These are phyloP conservation scores for Caryopteris hybrid DNA, from an alignment of 305 asterid species.

Conservation along the genomic window DNA sequence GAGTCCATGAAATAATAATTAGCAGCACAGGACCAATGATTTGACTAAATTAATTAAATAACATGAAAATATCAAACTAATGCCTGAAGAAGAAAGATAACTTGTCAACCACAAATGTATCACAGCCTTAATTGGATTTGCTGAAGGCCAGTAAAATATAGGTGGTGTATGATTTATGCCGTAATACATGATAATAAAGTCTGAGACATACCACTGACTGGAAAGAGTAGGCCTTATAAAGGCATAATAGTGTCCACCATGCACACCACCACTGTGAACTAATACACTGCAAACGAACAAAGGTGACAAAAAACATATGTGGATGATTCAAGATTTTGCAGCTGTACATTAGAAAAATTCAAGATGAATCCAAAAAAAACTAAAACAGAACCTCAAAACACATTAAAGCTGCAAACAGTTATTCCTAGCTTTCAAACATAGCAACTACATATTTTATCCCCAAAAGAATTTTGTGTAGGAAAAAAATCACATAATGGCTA, in stretches of 20 bases:
- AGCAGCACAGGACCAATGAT: not conserved
- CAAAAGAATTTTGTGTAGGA: not conserved
- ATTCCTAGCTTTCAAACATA: not conserved
- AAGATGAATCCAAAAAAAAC: not conserved
- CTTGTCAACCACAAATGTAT: not conserved
- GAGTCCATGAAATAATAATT: not conserved
- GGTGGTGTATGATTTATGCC: not conserved
- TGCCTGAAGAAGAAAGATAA: not conserved
- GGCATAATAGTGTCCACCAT: slow-evolving; percentile 62
- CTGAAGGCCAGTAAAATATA: slow-evolving; percentile 4
- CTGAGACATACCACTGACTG: slow-evolving; percentile 44
- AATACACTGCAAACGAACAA: slow-evolving; percentile 45
- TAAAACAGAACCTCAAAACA: slow-evolving; percentile 7
- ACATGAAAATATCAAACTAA: slow-evolving; percentile 1
- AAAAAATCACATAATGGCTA: not conserved
- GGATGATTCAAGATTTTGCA: slow-evolving; percentile 11
- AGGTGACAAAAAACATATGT: slow-evolving; percentile 8
- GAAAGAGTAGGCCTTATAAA: slow-evolving; percentile 59
- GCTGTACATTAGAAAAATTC: slow-evolving; percentile 1
- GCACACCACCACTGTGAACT: slow-evolving; percentile 73
- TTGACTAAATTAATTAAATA: not conserved
- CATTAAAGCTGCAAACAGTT: slow-evolving; percentile 12
- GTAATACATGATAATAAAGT: slow-evolving; percentile 1
- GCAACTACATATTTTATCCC: not conserved
- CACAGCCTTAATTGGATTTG: no score